Percentiles rank a stretch among this genome's conserved stretches.
Evolutionary conservation across 306 rosid species (phyloP).

Genomic region (Prosopis cineraria): DNA sequence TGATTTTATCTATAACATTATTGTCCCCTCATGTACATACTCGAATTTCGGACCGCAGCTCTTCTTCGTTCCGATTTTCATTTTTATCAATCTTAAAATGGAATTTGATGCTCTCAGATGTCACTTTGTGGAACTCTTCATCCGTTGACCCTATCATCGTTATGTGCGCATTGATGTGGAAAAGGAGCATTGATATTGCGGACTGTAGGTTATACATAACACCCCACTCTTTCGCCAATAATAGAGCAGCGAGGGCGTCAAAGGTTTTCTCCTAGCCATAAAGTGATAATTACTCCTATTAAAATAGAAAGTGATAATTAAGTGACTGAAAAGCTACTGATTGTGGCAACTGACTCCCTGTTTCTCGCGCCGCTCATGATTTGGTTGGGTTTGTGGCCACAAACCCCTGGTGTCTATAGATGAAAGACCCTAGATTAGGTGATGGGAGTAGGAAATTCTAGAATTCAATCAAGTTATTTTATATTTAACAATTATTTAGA

Average conservation of each 20-base stretch:
- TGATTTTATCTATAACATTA: background rate
- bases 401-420: background rate
- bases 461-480: no score
- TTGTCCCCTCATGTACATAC: background rate
- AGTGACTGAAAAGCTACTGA: conserved; percentile 13
- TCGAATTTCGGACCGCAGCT: background rate
- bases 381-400: conserved; percentile 19
- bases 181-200: background rate
- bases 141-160: background rate
- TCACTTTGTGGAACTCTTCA: background rate
- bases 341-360: background rate
- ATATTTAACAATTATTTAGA: no score
- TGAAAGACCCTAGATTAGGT: background rate
- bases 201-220: background rate
- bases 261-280: background rate
- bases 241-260: background rate
- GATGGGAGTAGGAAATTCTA: background rate
- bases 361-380: background rate
- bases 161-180: background rate
- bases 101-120: background rate
- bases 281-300: background rate
- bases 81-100: background rate
- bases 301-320: background rate
- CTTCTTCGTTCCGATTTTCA: background rate
- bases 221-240: background rate